phyloP scores from a whole-genome alignment of 371 early-diverging fungal genomes.

The Neoconidiobolus thromboides region DNA sequence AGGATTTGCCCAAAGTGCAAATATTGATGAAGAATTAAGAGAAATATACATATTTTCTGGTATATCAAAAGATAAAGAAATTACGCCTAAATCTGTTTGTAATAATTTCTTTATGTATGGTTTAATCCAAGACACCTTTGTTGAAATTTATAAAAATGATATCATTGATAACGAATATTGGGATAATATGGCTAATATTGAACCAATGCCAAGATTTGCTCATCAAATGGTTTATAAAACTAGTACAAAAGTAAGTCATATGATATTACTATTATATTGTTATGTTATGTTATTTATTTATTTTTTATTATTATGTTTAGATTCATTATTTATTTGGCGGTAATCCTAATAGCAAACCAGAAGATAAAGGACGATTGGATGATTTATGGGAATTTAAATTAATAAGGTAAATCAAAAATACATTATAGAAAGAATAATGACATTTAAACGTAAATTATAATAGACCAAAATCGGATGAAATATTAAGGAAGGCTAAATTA shows the following conservation, averaged over 20 bases:
- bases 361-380: constrained; percentile 37
- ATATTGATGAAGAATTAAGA: constrained; percentile 46
- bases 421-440: background rate
- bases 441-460: background rate
- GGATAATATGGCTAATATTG: constrained; percentile 22
- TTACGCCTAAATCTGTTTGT: constrained; percentile 29
- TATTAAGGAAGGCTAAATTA: constrained; percentile 36
- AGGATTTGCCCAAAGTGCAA: constrained; percentile 71
- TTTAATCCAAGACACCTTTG: constrained; percentile 41
- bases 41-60: constrained; percentile 75
- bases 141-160: constrained; percentile 49
- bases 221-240: constrained; percentile 68
- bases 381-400: constrained; percentile 73
- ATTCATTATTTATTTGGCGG: constrained; percentile 75
- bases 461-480: constrained; percentile 35
- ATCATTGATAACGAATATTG: constrained; percentile 22
- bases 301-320: background rate
- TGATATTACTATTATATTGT: background rate
- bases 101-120: constrained; percentile 62
- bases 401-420: constrained; percentile 21
- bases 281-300: background rate
- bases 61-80: constrained; percentile 26
- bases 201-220: constrained; percentile 69
- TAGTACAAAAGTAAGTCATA: constrained; percentile 13
- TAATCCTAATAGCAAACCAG: constrained; percentile 46